Evolutionary conservation across 2,329 filamentous ascomycete species (phyloP), one percentile per base, ranked within the genome.

Genomic region (Fragosphaeria purpurea): DNA sequence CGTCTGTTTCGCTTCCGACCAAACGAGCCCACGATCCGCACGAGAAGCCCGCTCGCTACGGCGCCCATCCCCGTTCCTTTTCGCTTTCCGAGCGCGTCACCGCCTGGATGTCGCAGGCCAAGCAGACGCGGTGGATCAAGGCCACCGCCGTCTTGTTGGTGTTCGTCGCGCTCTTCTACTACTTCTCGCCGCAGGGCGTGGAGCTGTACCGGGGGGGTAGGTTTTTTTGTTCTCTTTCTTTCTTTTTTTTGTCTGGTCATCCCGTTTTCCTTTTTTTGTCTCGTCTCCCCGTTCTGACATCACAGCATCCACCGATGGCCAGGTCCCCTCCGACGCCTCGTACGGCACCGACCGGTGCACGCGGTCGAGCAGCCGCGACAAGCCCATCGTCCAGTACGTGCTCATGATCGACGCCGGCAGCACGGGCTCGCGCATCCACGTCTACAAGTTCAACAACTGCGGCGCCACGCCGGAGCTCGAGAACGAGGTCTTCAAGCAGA

Each of bases 381-480:
- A 96, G 72, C 91, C 93, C 46, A 80, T 98, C 58, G 84, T 96
- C 55, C 93, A 98, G 66, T 98, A 97, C 72, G 94, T 93, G 55
- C 79, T 97, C 62, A 98, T 98, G 93, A 88, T 98, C 63, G 93
- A 98, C 69, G 93, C 93, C 45, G 93, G 93, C 60, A 97, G 90
- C 74, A 97, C 93, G 50, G 93, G 93, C 54, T 97, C 93, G 54
- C 86, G 93, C 60, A 96, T 98, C 65, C 94, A 98, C 72, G 89
- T 97, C 53, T 98, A 96, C 77, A 87, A 89, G 65, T 98, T 97
- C 80, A 97, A 97, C 76, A 97, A 97, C 73, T 98, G 91, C 71
- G 93, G 90, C 10, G 72, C 88, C 7, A 90, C 90, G n/a, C 93
- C 93, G 32, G 90, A 96, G 70, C 79, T 98, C 47, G 93, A 98